Evolutionary conservation across 306 rosid species (phyloP), one percentile per base, ranked within the genome.

Genomic region (Medicago lupulina): DNA sequence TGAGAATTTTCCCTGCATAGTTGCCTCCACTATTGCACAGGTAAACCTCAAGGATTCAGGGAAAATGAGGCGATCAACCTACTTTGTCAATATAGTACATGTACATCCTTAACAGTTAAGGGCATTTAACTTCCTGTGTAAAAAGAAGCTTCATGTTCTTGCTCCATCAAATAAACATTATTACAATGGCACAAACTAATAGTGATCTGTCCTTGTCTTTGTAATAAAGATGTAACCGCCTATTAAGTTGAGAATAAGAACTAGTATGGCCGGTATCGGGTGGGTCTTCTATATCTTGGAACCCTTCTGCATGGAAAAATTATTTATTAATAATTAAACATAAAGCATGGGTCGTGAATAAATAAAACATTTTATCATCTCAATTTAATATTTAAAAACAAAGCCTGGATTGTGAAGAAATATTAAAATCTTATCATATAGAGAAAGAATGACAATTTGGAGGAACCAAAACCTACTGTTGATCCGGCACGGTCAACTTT

Each of bases 231-330:
- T 53, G 81, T 63, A 67, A 76, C 62, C 85, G 58, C 69, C 89
- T 70, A 82, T 73, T 76, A 68, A 79, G 59, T 25, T 61, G 79
- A 57, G 61, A 78, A 76, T 51, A 63, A 41, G 80, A 81, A 68
- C 85, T 87, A 94, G 82, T 90, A 94, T 40, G 98, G 98, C 78
- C 98, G 85, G 88, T 87, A 94, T 39, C 97, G 84, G 58, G 87
- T 89, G 7, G 98, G 97, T 82, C 97, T 86, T 85, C 98, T 94
- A 86, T 84, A 91, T 91, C 98, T 88, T 8, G 98, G 96, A 76
- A 86, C 86, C 85, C 98, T 89, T 85, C 98, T 94, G 97, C 90
- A 86, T 17, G 60, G 46, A 73, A 76, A 61, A 69, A 18, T 39
- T 9, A 75, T 67, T 75, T 13, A 65, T 75, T 23, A 67, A 23